These are phyloP conservation scores for Haematococcus lacustris DNA, from an alignment of 139 green algal genomes.

Conservation along the genomic window DNA sequence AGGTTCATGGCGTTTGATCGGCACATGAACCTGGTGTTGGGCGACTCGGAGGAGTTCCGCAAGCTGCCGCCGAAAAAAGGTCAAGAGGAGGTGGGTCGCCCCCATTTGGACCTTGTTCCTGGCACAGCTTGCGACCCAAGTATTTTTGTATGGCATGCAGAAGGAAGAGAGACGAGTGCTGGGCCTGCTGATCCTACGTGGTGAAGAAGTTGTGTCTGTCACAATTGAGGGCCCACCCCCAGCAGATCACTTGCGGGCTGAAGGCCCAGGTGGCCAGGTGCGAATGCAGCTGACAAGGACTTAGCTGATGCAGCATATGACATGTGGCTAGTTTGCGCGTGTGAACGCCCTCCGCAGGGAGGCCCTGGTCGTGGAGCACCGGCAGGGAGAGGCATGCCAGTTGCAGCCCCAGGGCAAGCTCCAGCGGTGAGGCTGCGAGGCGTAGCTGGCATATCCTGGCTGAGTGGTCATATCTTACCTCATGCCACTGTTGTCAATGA, in stretches of 20 bases:
- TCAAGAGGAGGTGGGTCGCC: constrained; percentile 66
- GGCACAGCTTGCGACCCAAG: background rate
- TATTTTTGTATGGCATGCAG: constrained; percentile 45
- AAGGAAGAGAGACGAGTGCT: constrained; percentile 86
- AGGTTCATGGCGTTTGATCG: constrained; percentile 99
- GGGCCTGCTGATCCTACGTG: constrained; percentile 88
- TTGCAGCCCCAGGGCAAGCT: constrained; percentile 60
- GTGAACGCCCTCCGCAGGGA: constrained; percentile 20
- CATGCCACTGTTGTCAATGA: background rate
- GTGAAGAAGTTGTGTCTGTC: constrained; percentile 92
- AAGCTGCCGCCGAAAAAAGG: constrained; percentile 92
- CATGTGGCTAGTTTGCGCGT: no score
- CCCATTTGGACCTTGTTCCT: background rate
- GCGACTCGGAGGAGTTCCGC: constrained; percentile 92
- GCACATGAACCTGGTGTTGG: constrained; percentile 98
- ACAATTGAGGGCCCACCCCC: constrained; percentile 94
- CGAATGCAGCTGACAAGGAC: no score
- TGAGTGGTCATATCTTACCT: background rate
- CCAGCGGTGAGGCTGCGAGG: constrained; percentile 52
- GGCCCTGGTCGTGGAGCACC: constrained; percentile 76
- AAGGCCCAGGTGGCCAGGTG: no score
- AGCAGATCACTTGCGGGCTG: constrained; percentile 51
- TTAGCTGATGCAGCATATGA: no score
- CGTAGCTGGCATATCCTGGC: background rate
- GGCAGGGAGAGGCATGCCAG: constrained; percentile 70